These are phyloP conservation scores for Saccharum hybrid DNA, from an alignment of 202 grass and related monocot species.

Conservation along the genomic window DNA sequence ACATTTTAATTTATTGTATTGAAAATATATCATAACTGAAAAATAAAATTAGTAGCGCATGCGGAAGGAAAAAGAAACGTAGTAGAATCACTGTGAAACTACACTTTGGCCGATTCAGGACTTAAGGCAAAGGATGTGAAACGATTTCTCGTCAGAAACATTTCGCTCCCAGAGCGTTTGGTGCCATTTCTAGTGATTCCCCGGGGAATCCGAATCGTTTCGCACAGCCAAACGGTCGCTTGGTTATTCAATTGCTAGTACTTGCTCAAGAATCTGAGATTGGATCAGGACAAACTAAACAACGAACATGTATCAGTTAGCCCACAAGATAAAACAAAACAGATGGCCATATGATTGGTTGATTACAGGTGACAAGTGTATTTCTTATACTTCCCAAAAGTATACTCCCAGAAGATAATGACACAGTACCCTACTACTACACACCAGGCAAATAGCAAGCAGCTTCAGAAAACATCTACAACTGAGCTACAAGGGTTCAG, in stretches of 20 bases:
- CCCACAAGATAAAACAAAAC: neutral
- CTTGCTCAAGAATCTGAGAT: conserved; percentile 21
- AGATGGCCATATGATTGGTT: neutral
- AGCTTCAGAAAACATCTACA: conserved; percentile 23
- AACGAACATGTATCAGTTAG: neutral
- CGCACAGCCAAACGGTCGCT: too few species aligned
- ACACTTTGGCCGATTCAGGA: too few species aligned
- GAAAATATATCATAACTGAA: too few species aligned
- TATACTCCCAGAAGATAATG: neutral
- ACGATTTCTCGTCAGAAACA: too few species aligned
- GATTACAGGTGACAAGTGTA: neutral
- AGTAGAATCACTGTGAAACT: too few species aligned
- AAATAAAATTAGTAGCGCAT: too few species aligned
- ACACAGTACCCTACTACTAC: neutral
- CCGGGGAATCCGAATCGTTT: too few species aligned
- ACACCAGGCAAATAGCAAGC: neutral
- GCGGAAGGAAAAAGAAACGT: too few species aligned
- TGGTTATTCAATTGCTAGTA: neutral
- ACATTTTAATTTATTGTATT: too few species aligned
- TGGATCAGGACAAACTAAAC: neutral
- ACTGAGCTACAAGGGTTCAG: neutral
- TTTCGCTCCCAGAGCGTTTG: too few species aligned
- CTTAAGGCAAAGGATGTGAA: too few species aligned
- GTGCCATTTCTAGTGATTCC: too few species aligned
- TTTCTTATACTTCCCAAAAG: neutral